Base-by-base conservation (phyloP, 352 stramenopile species). In the Phytophthora ohioensis region DNA sequence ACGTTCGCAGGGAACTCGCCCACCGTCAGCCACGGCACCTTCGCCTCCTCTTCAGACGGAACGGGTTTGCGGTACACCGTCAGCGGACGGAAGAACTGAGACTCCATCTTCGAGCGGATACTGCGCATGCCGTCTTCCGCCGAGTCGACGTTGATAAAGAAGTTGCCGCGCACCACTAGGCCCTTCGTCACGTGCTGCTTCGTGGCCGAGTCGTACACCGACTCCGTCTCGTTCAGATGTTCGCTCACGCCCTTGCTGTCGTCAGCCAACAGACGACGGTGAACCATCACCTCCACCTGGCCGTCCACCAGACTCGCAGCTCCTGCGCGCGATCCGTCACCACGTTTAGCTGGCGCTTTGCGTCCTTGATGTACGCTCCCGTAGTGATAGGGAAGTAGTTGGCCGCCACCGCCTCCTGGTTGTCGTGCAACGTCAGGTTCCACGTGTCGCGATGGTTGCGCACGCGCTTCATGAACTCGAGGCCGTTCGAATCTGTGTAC, bases 321-420 rank as follows among this genome's bases (percentile, higher is more conserved):
- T 42, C 96, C 73, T 99, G 95, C 0, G 96, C 94, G 9, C 95
- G 86, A 69, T 99, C 97, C 5, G 90, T 97, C 36, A 98, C 75
- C 17, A 99, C 65, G 32, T 89, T 93, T 15, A 99, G 74, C 61
- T 97, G 85, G 12, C 71, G 53, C 31, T 88, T 82, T 13, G 84
- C 65, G 64, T 98, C 92, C 74, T 98, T 91, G 62, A 99, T 82
- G 66, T 97, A 99, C 7, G 94, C 91, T 13, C 92, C 92, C 5
- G 95, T 91, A 56, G 94, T 99, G n/a, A 99, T 93, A 1, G 98
- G 98, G 67, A 98, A 99, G 81, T 98, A 99, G 76, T 99, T 99
- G 42, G 93, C 96, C 11, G 97, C 88, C 45, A 99, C 89, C 48
- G 90, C 91, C 76, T 99, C 94, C 54, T 91, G 86, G 27, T 98